Evolutionary conservation across 2,329 filamentous ascomycete genomes (phyloP), one percentile per base, ranked within the genome.

Genomic region (Fusarium sp.): DNA sequence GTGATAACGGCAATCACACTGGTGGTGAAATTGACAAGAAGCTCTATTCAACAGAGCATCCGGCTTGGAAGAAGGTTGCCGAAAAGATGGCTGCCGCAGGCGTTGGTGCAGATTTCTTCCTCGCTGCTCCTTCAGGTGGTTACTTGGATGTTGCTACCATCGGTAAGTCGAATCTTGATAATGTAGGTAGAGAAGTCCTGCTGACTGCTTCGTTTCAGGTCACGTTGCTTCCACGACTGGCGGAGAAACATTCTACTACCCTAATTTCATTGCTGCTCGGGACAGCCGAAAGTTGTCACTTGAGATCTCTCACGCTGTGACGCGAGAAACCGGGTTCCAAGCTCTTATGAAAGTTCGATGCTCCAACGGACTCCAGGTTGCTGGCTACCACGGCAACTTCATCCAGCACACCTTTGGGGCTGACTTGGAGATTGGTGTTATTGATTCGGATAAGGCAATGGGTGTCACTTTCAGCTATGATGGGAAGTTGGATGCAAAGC

Each of bases 331-430:
- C 42, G 95, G 95, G 19, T 98, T 92, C 79, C 94, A 97, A 76
- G 93, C 93, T 17, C 80, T 99, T 68, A 96, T 99, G 92, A 99
- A 99, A 81, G 94, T 99, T 54, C 90, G 95, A 61, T 99, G 95
- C 79, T 97, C 93, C 15, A 99, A 97, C 70, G 95, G 95, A 15
- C 82, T 99, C 48, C 95, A 99, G 73, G 90, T 99, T 14, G 88
- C 92, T 14, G 86, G 87, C n/a, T 99, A 99, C 72, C 92, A 97
- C 71, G 95, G 95, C 66, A 97, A 96, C 77, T 99, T 98, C 73
- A 85, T 96, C 46, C 95, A 99, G 72, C 93, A 97, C 77, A 95
- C 91, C 0, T 96, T 97, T 71, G 93, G 93, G 10, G 93, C 93
- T 4, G 95, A 99, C 76, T 84, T 99, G 39, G 93, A 99, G 73